These are phyloP conservation scores for Ophioceras dolichostomum DNA, from an alignment of 2,329 filamentous ascomycete species.

Conservation along the genomic window DNA sequence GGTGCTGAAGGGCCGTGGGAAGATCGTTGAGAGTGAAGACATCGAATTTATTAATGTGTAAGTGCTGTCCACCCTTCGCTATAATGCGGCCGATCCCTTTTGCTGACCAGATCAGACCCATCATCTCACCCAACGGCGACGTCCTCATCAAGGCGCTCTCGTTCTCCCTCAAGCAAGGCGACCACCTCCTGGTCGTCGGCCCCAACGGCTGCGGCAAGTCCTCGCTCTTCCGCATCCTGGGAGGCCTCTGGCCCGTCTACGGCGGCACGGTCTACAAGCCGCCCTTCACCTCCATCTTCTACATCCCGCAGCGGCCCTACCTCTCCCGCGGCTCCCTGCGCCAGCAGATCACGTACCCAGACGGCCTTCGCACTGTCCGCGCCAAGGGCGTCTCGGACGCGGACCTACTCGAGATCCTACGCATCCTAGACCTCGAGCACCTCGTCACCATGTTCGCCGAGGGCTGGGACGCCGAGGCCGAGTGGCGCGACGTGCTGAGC, in stretches of 20 bases:
- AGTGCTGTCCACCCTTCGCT: constrained; percentile 15
- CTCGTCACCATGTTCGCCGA: constrained; percentile 64
- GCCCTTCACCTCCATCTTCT: constrained; percentile 87
- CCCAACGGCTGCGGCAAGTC: constrained; percentile 97
- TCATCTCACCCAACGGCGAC: constrained; percentile 93
- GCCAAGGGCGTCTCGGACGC: constrained; percentile 70
- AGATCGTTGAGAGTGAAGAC: constrained; percentile 67
- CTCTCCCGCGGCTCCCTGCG: constrained; percentile 83
- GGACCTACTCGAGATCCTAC: constrained; percentile 66
- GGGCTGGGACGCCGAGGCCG: constrained; percentile 87
- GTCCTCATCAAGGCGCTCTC: constrained; percentile 77
- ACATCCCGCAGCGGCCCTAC: constrained; percentile 93
- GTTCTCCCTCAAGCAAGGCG: constrained; percentile 74
- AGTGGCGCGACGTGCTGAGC: constrained; percentile 91
- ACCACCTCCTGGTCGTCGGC: constrained; percentile 88
- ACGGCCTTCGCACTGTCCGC: constrained; percentile 77
- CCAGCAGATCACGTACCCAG: constrained; percentile 94
- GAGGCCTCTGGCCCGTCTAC: constrained; percentile 95
- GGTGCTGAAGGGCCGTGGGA: constrained; percentile 71
- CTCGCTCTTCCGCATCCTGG: constrained; percentile 88
- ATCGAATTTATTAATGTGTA: constrained; percentile 78
- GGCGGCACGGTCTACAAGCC: constrained; percentile 89
- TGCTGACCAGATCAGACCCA: constrained; percentile 40
- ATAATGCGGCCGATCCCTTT: too few relatives aligned
- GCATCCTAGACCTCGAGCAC: constrained; percentile 69